Evolutionary conservation across 116 monocot species (phyloP).

Genomic region (Zostera marina): DNA sequence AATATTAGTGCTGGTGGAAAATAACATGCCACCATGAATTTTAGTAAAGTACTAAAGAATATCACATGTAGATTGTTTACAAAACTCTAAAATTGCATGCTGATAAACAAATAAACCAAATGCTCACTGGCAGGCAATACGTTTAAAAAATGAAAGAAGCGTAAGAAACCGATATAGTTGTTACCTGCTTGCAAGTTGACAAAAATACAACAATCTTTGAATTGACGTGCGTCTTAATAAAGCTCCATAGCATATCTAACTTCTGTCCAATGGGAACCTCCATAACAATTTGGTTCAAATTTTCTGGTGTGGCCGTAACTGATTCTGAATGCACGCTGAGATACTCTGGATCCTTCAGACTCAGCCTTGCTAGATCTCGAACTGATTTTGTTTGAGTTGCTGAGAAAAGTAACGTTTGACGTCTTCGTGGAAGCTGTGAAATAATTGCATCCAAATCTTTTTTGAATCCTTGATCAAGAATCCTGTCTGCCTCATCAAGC

Average conservation of each 20-base stretch:
- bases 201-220: constrained; percentile 85
- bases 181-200: constrained; percentile 83
- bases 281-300: constrained; percentile 57
- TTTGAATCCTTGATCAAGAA: constrained; percentile 73
- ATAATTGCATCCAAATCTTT: constrained; percentile 70
- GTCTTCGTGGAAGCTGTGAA: constrained; percentile 51
- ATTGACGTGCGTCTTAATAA: constrained; percentile 58
- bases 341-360: constrained; percentile 87
- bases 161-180: neutral
- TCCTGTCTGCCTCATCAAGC: constrained; percentile 94
- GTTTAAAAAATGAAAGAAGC: constrained; percentile 2
- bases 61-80: no score
- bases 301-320: constrained; percentile 63
- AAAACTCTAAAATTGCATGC: no score
- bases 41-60: no score
- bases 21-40: neutral
- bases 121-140: no score
- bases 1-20: neutral
- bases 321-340: constrained; percentile 89
- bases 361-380: constrained; percentile 85
- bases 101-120: neutral
- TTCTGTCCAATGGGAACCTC: constrained; percentile 85
- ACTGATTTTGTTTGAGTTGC: constrained; percentile 96
- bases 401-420: constrained; percentile 86
- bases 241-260: constrained; percentile 82